These are phyloP conservation scores for Hura crepitans DNA, from an alignment of 441 rosid species.

Conservation along the genomic window DNA sequence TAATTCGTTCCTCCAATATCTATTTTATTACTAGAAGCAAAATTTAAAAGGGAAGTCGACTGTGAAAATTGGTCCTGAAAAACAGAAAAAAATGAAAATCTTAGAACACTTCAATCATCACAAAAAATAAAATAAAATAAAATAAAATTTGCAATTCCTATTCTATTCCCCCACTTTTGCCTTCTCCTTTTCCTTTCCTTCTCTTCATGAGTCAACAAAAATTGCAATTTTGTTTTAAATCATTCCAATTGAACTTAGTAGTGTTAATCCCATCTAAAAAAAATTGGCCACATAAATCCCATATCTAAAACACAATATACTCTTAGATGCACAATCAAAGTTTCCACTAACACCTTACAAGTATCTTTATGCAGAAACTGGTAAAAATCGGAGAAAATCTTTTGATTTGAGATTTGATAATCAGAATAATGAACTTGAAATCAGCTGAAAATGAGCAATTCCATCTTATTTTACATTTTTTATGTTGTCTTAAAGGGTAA, in stretches of 20 bases:
- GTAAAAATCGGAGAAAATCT: not conserved
- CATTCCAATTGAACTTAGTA: not conserved
- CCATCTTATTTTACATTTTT: not conserved
- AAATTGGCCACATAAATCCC: not conserved
- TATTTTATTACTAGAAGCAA: constrained; percentile 41
- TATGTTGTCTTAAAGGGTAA: not conserved
- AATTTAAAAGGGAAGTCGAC: constrained; percentile 42
- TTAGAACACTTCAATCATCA: constrained; percentile 16
- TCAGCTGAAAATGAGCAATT: not conserved
- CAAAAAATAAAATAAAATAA: not conserved
- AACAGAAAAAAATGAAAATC: constrained; percentile 27
- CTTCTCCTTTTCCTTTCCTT: not conserved
- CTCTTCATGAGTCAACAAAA: not conserved
- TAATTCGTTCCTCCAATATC: constrained; percentile 33
- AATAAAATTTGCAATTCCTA: not conserved
- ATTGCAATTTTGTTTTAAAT: constrained; percentile 1
- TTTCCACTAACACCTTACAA: not conserved
- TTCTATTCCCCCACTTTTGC: not conserved
- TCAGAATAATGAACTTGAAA: constrained; percentile 1
- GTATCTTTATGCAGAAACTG: not conserved
- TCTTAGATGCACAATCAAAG: not conserved
- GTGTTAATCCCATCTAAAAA: not conserved
- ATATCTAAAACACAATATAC: not conserved
- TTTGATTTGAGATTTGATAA: not conserved
- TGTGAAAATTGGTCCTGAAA: constrained; percentile 51